Percentiles rank a stretch among this genome's conserved stretches.
Conservation (phyloP, 2,329 filamentous ascomycete species). For the Sclerotinia subarctica region DNA sequence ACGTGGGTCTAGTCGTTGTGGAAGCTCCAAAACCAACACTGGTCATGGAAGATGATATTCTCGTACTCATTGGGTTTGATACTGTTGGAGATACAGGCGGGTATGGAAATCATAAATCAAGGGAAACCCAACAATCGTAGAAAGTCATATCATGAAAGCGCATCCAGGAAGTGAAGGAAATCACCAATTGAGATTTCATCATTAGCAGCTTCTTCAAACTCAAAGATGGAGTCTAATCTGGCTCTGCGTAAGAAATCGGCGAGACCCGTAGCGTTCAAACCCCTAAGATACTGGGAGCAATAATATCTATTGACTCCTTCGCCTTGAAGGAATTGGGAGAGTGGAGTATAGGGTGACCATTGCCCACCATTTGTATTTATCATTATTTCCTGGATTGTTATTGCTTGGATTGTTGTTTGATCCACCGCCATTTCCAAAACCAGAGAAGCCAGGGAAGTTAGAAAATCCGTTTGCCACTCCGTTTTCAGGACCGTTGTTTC, state of each 20-base stretch:
- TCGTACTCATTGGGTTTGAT: not conserved
- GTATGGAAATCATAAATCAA: not conserved
- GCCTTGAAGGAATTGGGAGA: not conserved
- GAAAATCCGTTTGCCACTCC: not conserved
- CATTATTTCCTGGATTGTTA: not conserved
- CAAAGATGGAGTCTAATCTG: not conserved
- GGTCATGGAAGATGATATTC: not conserved
- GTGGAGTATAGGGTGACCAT: conserved; percentile 8
- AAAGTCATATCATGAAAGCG: not conserved
- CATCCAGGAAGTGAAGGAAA: not conserved
- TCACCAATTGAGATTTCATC: not conserved
- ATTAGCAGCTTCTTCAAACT: not conserved
- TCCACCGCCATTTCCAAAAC: not conserved
- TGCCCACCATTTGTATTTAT: not conserved
- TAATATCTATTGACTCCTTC: not conserved
- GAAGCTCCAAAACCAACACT: not conserved
- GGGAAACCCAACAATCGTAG: not conserved
- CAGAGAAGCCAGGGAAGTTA: not conserved
- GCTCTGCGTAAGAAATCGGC: not conserved
- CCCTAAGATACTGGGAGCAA: not conserved
- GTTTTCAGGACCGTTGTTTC: no score
- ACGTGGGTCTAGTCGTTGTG: not conserved
- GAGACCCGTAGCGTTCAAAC: not conserved
- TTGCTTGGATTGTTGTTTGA: not conserved
- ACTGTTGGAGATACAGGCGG: not conserved